These are phyloP conservation scores for Xylariaceae sp. DNA, from an alignment of 2,329 filamentous ascomycete species.

Conservation along the genomic window DNA sequence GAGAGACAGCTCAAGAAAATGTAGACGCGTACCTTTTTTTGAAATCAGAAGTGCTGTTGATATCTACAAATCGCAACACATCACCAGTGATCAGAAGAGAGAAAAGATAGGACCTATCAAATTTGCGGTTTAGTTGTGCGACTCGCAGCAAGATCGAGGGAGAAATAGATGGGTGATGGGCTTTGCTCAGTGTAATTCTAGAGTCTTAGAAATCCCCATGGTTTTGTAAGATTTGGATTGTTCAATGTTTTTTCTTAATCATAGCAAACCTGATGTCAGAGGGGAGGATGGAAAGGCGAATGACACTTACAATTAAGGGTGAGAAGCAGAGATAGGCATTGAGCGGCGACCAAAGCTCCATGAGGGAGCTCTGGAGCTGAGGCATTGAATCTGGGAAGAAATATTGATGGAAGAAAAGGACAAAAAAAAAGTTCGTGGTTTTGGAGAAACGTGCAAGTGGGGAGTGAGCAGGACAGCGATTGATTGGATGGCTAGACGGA, in stretches of 20 bases:
- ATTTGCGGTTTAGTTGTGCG: too few species aligned
- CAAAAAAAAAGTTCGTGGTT: not conserved
- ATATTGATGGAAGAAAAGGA: slow-evolving; percentile 12
- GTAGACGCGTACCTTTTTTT: slow-evolving; percentile 13
- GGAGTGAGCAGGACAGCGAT: too few species aligned
- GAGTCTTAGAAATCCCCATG: slow-evolving; percentile 51
- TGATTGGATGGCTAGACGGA: too few species aligned
- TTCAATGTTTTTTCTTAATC: slow-evolving; percentile 45
- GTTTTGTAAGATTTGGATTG: slow-evolving; percentile 61
- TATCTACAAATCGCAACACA: slow-evolving; percentile 2
- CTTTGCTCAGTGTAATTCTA: slow-evolving; percentile 56
- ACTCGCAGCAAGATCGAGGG: too few species aligned
- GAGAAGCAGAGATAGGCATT: slow-evolving; percentile 1
- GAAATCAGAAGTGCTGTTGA: slow-evolving; percentile 12
- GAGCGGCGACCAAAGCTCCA: too few species aligned
- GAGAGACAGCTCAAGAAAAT: not conserved
- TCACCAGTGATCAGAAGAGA: not conserved
- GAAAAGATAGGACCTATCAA: too few species aligned
- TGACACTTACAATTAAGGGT: not conserved
- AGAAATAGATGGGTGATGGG: not conserved
- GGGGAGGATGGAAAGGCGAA: not conserved
- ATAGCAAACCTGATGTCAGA: slow-evolving; percentile 30
- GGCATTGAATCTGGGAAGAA: too few species aligned
- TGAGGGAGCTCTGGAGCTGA: too few species aligned
- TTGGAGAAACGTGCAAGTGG: not conserved